Evolutionary conservation across 2,329 filamentous ascomycete genomes (phyloP).

Genomic region (Fusarium chlamydosporum): DNA sequence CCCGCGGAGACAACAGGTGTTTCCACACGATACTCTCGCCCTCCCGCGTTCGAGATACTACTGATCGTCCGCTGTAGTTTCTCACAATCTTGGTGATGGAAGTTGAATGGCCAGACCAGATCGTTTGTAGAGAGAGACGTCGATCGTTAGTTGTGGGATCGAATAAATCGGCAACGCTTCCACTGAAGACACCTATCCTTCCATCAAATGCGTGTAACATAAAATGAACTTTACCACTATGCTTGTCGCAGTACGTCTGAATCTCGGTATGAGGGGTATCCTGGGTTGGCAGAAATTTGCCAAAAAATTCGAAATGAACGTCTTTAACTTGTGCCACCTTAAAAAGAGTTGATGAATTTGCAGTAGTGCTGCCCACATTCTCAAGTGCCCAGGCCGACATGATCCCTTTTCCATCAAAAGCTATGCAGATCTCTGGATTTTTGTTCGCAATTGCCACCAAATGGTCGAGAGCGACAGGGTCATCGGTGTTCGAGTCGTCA

Average conservation of each 20-base stretch:
- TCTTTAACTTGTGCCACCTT: conserved; percentile 85
- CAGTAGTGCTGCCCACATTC: conserved; percentile 80
- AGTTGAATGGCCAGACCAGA: conserved; percentile 87
- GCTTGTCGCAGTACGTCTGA: conserved; percentile 77
- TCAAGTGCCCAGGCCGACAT: conserved; percentile 96
- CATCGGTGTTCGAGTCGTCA: conserved; percentile 70
- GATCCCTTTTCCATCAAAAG: conserved; percentile 84
- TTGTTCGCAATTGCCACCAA: conserved; percentile 88
- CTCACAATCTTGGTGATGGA: conserved; percentile 88
- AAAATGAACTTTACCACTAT: conserved; percentile 76
- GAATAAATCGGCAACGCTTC: conserved; percentile 82
- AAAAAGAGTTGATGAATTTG: conserved; percentile 79
- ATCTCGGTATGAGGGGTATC: conserved; percentile 72
- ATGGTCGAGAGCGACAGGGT: conserved; percentile 80
- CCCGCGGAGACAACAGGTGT: conserved; percentile 65
- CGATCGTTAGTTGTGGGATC: conserved; percentile 75
- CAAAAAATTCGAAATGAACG: conserved; percentile 64
- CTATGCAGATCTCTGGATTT: conserved; percentile 87
- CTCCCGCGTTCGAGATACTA: conserved; percentile 83
- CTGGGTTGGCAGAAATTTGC: conserved; percentile 48
- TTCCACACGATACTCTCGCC: conserved; percentile 89
- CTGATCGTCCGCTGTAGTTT: conserved; percentile 82
- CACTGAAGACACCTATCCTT: conserved; percentile 84
- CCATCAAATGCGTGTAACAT: conserved; percentile 90
- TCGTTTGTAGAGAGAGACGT: conserved; percentile 73